A percentile compares a stretch with the other conserved stretches of the same genome.
phyloP scores from a whole-genome alignment of 176 grass and related monocot genomes.

The Cenchrus fungigraminus region DNA sequence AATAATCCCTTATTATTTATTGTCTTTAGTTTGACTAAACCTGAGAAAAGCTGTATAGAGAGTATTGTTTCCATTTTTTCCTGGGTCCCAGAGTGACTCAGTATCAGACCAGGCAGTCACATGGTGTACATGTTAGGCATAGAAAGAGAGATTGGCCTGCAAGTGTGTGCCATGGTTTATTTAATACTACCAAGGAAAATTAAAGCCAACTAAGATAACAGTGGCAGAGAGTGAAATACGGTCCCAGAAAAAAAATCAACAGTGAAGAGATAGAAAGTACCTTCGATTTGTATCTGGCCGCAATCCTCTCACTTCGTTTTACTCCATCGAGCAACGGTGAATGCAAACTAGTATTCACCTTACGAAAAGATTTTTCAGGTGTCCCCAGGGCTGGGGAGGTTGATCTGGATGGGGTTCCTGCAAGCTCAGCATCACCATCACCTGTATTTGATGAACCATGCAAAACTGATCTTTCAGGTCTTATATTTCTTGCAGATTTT shows the following conservation, averaged over 20 bases:
- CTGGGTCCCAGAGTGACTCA: background rate
- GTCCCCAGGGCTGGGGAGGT: conserved; percentile 41
- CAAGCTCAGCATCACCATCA: conserved; percentile 59
- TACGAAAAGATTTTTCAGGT: conserved; percentile 39
- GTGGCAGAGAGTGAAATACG: background rate
- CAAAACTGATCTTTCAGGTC: conserved; percentile 27
- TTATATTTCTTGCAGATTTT: conserved; percentile 33
- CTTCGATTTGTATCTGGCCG: conserved; percentile 48
- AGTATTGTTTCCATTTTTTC: background rate
- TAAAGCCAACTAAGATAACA: background rate
- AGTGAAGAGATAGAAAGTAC: conserved; percentile 49
- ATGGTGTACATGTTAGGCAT: background rate
- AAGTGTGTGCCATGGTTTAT: background rate
- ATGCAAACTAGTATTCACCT: conserved; percentile 22
- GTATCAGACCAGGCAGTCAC: background rate
- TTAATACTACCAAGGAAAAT: background rate
- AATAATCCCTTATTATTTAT: background rate
- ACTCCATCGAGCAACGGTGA: conserved; percentile 40
- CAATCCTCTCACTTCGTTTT: conserved; percentile 46
- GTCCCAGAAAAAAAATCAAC: background rate
- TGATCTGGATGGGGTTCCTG: conserved; percentile 19
- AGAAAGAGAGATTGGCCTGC: background rate
- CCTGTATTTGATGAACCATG: conserved; percentile 37
- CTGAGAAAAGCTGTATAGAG: background rate
- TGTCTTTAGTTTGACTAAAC: background rate